phyloP scores from a whole-genome alignment of 2,329 filamentous ascomycete genomes.

The Trichoderma sp. region DNA sequence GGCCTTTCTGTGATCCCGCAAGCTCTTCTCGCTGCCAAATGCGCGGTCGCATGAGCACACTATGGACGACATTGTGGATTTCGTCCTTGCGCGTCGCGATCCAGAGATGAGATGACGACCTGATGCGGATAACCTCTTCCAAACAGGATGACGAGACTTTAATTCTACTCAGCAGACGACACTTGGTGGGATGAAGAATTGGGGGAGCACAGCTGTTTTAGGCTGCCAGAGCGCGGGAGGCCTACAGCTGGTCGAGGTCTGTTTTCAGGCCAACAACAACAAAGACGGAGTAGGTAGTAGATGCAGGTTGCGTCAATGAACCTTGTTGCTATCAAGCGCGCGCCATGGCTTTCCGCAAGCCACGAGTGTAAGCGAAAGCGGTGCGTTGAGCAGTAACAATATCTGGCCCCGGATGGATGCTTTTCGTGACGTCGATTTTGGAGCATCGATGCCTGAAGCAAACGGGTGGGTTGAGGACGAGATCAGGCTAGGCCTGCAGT shows the following conservation, averaged over 20 bases:
- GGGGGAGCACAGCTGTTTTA: constrained; percentile 9
- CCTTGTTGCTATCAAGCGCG: neutral
- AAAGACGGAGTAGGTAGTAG: neutral
- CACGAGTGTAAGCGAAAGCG: neutral
- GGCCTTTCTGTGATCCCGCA: neutral
- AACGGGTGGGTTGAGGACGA: neutral
- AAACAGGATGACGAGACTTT: too few species aligned
- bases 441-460: constrained; percentile 8
- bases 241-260: constrained; percentile 10
- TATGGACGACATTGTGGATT: neutral
- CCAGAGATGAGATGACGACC: neutral
- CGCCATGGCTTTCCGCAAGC: neutral
- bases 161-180: neutral
- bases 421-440: neutral
- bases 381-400: neutral
- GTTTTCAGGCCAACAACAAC: neutral
- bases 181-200: neutral
- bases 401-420: neutral
- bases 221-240: constrained; percentile 2
- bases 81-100: neutral
- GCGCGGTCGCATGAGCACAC: constrained; percentile 6
- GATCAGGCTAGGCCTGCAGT: neutral
- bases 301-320: neutral
- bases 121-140: neutral
- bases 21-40: neutral